phyloP scores from a whole-genome alignment of 495 filamentous ascomycete species.

The Penicillium canescens region DNA sequence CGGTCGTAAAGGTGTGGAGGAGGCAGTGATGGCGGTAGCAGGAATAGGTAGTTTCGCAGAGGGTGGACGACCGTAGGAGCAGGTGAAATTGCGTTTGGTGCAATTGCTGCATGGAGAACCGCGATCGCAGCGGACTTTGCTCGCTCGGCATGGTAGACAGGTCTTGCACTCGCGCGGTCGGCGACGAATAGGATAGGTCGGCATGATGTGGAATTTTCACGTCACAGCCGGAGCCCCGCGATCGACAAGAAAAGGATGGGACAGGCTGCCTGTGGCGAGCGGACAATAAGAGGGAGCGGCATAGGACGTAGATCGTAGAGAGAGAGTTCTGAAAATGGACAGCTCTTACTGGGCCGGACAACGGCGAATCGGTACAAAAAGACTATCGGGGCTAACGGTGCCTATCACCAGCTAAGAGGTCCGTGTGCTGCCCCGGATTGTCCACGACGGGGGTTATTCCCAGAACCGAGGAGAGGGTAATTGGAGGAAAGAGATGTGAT shows the following conservation, averaged over 20 bases:
- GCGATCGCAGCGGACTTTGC: constrained; percentile 68
- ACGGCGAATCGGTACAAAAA: constrained; percentile 2
- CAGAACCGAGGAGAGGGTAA: not conserved
- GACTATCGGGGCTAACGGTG: not conserved
- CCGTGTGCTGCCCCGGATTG: constrained; percentile 10
- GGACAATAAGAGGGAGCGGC: constrained; percentile 16
- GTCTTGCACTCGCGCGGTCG: constrained; percentile 51
- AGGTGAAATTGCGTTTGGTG: constrained; percentile 68
- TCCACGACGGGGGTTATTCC: not conserved
- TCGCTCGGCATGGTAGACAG: constrained; percentile 48
- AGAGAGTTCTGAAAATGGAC: constrained; percentile 1
- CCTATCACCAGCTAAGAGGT: constrained; percentile 6
- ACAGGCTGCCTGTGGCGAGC: constrained; percentile 18
- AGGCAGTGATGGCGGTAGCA: constrained; percentile 15
- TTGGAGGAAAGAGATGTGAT: not conserved
- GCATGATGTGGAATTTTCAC: constrained; percentile 20
- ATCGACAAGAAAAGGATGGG: constrained; percentile 8
- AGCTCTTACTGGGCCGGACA: constrained; percentile 7
- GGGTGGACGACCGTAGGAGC: constrained; percentile 69
- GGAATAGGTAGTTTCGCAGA: constrained; percentile 13
- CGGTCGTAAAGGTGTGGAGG: constrained; percentile 20
- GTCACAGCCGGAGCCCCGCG: constrained; percentile 14
- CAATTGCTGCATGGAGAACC: constrained; percentile 73
- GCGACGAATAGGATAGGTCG: constrained; percentile 45
- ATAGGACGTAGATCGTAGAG: constrained; percentile 16